Base-by-base conservation (phyloP, 805 yeast genomes). In the Starmera dryadoides region DNA sequence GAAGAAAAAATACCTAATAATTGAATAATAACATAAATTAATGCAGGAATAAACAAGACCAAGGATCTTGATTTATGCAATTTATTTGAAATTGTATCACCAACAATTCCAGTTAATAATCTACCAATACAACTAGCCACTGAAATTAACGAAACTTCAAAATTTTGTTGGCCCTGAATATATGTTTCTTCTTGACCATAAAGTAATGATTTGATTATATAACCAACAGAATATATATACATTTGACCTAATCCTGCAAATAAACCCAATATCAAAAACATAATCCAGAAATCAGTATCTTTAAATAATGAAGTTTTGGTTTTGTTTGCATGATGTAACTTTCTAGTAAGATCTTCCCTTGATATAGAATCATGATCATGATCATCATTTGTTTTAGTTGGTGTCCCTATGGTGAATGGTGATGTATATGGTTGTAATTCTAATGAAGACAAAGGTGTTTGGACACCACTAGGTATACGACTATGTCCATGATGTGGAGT, bases 211-310 rank as follows among this genome's bases (percentile, higher is more conserved):
- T 66, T 64, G 12, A 80, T 83, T 48, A 83, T 73, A 50, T 78
- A 81, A 0, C 94, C 94, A 30, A 83, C 75, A 0, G 86, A 75
- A 48, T 78, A 81, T 31, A 84, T 84, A 53, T 79, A 85, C 73
- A 81, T 74, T 49, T 83, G 91, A 21, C 88, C 83, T 40, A 77
- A 55, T 0, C 87, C 89, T 9, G 83, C 75, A 15, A 75, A 52
- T 17, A 80, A 46, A 1, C 86, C 76, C 23, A 80, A 62, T 15
- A 75, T 58, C 2, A 64, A 19, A 30, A 70, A 68, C 39, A 80
- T 70, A 6, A 66, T 53, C 70, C 85, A 71, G 50, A 78, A 83
- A 15, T 62, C 58, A 0, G 48, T 33, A 18, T 50, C 47, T 14
- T 40, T 53, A 12, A 64, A 38, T 4, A 68, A 45, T 8, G 47